phyloP scores from a whole-genome alignment of 108 stramenopile genomes.

The Cyclotella baltica region DNA sequence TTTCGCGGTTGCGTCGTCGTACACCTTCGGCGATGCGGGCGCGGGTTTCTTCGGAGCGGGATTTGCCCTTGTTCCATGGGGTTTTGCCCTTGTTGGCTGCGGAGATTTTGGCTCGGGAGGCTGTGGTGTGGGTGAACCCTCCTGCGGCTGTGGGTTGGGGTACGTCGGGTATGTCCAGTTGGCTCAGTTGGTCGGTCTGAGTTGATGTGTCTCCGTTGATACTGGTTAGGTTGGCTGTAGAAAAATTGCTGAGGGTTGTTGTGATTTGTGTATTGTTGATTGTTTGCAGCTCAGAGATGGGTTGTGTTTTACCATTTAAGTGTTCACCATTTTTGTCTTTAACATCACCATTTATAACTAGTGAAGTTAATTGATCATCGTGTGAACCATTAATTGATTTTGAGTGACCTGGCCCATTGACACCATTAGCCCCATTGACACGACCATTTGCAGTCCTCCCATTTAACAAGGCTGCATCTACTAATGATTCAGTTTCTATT shows the following conservation, averaged over 20 bases:
- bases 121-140: constrained; percentile 76
- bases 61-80: constrained; percentile 89
- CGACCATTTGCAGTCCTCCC: neutral
- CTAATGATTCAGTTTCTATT: neutral
- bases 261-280: neutral
- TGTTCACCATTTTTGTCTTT: neutral
- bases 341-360: too few relatives aligned
- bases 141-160: constrained; percentile 77
- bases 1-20: constrained; percentile 70
- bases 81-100: constrained; percentile 89
- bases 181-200: neutral
- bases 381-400: constrained; percentile 3
- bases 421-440: neutral
- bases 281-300: too few relatives aligned
- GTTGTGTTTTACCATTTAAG: neutral
- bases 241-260: too few relatives aligned
- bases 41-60: constrained; percentile 73
- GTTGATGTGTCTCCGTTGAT: neutral
- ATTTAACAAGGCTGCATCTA: neutral
- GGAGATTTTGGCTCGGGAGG: constrained; percentile 81
- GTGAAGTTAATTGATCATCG: neutral
- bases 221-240: neutral
- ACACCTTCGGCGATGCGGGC: constrained; percentile 81
- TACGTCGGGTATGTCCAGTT: constrained; percentile 36
- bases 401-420: too few relatives aligned